Evolutionary conservation across 768 basidiomycete genomes (phyloP).

Genomic region (Mycena maculata): DNA sequence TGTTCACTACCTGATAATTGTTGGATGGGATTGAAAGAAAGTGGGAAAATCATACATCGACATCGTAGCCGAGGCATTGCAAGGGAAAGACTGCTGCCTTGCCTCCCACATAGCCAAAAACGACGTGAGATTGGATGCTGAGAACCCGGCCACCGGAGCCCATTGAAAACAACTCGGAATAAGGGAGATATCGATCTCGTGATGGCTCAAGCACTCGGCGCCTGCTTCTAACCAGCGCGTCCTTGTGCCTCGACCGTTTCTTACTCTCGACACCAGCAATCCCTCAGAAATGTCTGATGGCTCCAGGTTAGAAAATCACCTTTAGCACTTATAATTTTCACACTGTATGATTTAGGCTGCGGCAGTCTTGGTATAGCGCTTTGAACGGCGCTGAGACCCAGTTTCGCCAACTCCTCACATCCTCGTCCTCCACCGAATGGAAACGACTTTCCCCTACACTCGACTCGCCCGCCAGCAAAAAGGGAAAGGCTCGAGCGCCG

Average conservation of each 20-base stretch:
- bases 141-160: constrained; percentile 67
- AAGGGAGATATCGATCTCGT: not conserved
- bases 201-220: not conserved
- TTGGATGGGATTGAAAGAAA: constrained; percentile 28
- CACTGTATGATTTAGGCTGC: constrained; percentile 63
- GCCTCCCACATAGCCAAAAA: constrained; percentile 93
- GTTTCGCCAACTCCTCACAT: constrained; percentile 82
- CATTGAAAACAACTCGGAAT: not conserved
- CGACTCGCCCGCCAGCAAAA: constrained; percentile 57
- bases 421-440: constrained; percentile 80
- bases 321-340: constrained; percentile 3
- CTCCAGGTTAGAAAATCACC: constrained; percentile 56
- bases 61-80: constrained; percentile 92
- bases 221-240: constrained; percentile 13
- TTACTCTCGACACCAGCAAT: not conserved
- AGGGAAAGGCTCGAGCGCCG: constrained; percentile 69
- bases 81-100: constrained; percentile 83
- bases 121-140: constrained; percentile 94
- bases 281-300: constrained; percentile 64
- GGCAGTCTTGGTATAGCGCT: constrained; percentile 84
- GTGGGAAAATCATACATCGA: constrained; percentile 73
- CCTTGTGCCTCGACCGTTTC: not conserved
- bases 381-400: constrained; percentile 79
- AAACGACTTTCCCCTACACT: constrained; percentile 72
- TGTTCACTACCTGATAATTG: constrained; percentile 78